These are phyloP conservation scores for Clonostachys byssicola DNA, from an alignment of 2,329 filamentous ascomycete species.

Conservation along the genomic window DNA sequence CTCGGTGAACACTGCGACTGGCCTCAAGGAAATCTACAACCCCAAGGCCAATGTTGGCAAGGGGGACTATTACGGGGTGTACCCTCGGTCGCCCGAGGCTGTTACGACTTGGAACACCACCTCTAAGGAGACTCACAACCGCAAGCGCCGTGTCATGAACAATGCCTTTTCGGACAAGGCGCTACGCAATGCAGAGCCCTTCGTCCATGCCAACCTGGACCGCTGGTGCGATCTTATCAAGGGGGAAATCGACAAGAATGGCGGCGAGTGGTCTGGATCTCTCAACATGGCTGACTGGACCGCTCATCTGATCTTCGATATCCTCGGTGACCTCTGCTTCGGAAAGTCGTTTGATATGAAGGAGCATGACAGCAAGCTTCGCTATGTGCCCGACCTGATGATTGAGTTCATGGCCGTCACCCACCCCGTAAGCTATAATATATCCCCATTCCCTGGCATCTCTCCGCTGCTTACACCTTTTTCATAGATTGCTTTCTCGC, in stretches of 20 bases:
- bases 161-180: conserved; percentile 20
- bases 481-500: conserved; percentile 10
- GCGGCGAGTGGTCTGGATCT: conserved; percentile 2
- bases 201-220: conserved; percentile 14
- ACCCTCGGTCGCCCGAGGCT: conserved; percentile 6
- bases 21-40: conserved; percentile 10
- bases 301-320: conserved; percentile 12
- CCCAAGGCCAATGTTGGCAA: conserved; percentile 12
- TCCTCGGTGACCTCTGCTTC: conserved; percentile 13
- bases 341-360: conserved; percentile 9
- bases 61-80: conserved; percentile 11
- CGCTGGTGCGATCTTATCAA: conserved; percentile 12
- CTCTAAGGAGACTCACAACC: conserved; percentile 9
- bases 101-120: conserved; percentile 10
- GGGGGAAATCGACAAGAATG: conserved; percentile 7
- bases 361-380: conserved; percentile 7
- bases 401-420: conserved; percentile 5
- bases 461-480: background rate
- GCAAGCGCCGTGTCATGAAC: conserved; percentile 13
- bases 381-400: conserved; percentile 9
- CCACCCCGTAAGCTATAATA: conserved; percentile 6
- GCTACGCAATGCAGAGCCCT: conserved; percentile 20
- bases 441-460: background rate
- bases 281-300: conserved; percentile 16
- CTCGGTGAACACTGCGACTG: conserved; percentile 10